Evolutionary conservation across 1,284 basidiomycete species (phyloP).

Genomic region (Trichosporon coremiiforme): DNA sequence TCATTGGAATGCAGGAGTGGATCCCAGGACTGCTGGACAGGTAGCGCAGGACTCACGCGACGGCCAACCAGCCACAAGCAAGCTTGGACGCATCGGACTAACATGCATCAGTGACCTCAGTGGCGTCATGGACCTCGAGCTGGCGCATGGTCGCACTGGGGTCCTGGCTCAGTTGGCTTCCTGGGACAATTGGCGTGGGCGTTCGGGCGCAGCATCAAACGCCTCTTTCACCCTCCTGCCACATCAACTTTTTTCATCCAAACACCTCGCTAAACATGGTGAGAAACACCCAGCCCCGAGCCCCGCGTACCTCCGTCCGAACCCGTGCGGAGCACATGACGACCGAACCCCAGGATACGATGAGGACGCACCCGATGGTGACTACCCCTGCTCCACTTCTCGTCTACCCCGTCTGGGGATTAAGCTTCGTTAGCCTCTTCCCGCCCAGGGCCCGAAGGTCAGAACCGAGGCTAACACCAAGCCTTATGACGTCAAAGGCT

Average conservation of each 20-base stretch:
- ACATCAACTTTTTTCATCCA: no score
- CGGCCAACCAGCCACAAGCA: background rate
- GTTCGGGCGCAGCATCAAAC: no score
- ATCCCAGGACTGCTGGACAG: background rate
- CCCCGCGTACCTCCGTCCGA: no score
- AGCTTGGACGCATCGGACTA: background rate
- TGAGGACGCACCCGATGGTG: no score
- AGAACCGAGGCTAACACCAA: background rate
- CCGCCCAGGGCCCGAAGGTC: background rate
- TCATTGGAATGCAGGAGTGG: background rate
- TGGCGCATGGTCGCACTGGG: background rate
- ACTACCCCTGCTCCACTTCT: no score
- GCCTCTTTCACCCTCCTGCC: no score
- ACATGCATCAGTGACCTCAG: background rate
- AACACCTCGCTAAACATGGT: no score
- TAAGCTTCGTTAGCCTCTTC: background rate
- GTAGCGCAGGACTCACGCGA: no score
- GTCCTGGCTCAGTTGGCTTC: background rate
- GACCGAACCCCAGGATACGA: no score
- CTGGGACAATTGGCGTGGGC: no score
- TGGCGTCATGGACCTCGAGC: background rate
- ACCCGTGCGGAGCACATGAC: no score
- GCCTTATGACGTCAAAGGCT: background rate
- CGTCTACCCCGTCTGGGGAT: no score
- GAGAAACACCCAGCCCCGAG: background rate